A percentile compares a stretch with the other conserved stretches of the same genome.
These are phyloP conservation scores for Kalanchoe fedtschenkoi DNA, from an alignment of 164 flowering plant genomes.

Conservation along the genomic window DNA sequence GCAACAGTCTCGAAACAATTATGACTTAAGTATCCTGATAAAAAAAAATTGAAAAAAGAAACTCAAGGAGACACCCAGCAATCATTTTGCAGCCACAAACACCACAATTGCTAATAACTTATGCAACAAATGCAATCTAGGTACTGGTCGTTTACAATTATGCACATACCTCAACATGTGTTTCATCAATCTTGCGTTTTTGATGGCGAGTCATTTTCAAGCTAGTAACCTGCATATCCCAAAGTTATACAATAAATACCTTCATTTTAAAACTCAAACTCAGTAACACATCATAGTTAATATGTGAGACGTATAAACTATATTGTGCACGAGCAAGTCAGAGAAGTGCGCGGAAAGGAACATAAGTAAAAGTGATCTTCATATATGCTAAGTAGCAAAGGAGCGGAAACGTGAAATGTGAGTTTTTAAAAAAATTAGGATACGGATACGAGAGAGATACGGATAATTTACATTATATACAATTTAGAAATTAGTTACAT, in stretches of 20 bases:
- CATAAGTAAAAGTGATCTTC: too few species aligned
- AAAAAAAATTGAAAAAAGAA: background rate
- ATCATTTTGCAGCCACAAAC: background rate
- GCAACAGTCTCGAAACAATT: background rate
- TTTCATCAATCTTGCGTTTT: constrained; percentile 94
- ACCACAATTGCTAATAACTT: background rate
- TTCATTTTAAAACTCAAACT: constrained; percentile 11
- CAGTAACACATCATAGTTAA: background rate
- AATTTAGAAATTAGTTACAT: too few species aligned
- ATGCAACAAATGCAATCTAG: background rate
- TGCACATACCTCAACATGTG: constrained; percentile 77
- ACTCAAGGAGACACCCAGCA: background rate
- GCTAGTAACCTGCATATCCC: constrained; percentile 59
- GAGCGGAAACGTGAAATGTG: too few species aligned
- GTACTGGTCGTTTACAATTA: constrained; percentile 1
- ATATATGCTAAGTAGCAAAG: too few species aligned
- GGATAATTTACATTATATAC: too few species aligned
- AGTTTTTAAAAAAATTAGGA: too few species aligned
- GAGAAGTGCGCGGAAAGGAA: too few species aligned
- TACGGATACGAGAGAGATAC: too few species aligned
- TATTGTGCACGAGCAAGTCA: background rate
- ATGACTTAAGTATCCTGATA: background rate
- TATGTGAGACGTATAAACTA: background rate
- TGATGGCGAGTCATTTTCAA: constrained; percentile 99
- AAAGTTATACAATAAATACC: background rate